Base-by-base conservation (phyloP, 1,284 basidiomycete genomes). In the Macrocystidia cucumis region DNA sequence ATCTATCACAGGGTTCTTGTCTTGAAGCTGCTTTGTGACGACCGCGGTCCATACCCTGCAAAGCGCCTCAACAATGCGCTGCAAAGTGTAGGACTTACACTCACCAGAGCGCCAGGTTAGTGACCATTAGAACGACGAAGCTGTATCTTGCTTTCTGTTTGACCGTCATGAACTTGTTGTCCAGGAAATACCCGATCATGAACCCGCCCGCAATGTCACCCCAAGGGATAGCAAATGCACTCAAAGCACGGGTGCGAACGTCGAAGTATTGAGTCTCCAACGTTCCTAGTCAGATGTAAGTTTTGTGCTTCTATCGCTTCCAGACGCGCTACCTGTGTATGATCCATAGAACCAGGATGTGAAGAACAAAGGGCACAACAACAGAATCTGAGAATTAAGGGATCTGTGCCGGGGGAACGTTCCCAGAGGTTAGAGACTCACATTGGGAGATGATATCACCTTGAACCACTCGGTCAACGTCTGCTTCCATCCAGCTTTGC, bases 341-440 rank as follows among this genome's bases (percentile, higher is more conserved):
- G 51, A 54, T 7, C 50, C 50, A 31, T 56, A 59, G 40, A 59
- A 59, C 56, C 56, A 59, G 4, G 51, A 53, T 0, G 55, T 57
- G 39, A 57, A 57, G 39, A 56, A 57, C 2, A 58, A 41, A 3
- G 56, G 56, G 39, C 49, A 56, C 4, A 58, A 42, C 3, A 57
- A 45, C 12, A 58, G 48, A 29, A 58, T 55, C 54, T 56, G 3
- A 16, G 30, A 31, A 27, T 12, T 30, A 28, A n/a, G 25, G 9
- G n/a, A 37, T n/a, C n/a, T n/a, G n/a, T n/a, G n/a, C n/a, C n/a
- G n/a, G n/a, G n/a, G n/a, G n/a, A n/a, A n/a, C n/a, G n/a, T n/a
- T n/a, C n/a, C n/a, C n/a, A n/a, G n/a, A n/a, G n/a, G n/a, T n/a
- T n/a, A n/a, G n/a, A n/a, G n/a, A n/a, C 46, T 21, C 25, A 54